Conservation (phyloP, 768 basidiomycete genomes). For the Jaapia argillacea region DNA sequence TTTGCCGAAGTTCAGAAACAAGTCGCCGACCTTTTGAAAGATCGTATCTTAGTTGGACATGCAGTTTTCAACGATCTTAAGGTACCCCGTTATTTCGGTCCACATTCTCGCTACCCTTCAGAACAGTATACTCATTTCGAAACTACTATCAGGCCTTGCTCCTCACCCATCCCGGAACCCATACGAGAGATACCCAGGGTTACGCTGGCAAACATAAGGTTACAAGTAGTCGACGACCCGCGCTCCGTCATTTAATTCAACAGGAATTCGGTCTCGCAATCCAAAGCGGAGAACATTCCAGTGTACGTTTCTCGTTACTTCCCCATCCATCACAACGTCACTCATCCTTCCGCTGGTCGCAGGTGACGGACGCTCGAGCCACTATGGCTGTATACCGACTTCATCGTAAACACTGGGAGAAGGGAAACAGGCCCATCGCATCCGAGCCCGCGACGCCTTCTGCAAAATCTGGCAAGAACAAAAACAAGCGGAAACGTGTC, state of each 20-base stretch:
- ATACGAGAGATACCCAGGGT: conserved; percentile 62
- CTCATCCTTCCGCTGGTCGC: conserved; percentile 1
- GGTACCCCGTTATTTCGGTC: conserved; percentile 38
- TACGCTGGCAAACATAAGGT: conserved; percentile 51
- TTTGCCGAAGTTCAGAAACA: conserved; percentile 74
- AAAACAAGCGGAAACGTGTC: conserved; percentile 12
- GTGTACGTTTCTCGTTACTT: conserved; percentile 40
- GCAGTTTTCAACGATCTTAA: conserved; percentile 88
- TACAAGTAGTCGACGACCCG: conserved; percentile 53
- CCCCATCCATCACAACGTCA: neutral
- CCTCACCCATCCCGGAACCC: conserved; percentile 56
- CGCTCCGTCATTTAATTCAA: conserved; percentile 70
- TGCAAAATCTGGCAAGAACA: conserved; percentile 5
- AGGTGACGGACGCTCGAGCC: conserved; percentile 91
- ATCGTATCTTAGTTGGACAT: conserved; percentile 80
- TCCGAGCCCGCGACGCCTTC: conserved; percentile 4
- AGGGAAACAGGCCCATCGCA: conserved; percentile 20
- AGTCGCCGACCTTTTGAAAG: conserved; percentile 69
- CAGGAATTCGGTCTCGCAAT: conserved; percentile 74
- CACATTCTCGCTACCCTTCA: no score
- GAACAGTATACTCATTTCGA: conserved; percentile 2
- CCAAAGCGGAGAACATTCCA: conserved; percentile 84
- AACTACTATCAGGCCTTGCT: conserved; percentile 42
- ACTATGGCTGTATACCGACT: conserved; percentile 91
- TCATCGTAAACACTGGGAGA: conserved; percentile 79